A percentile compares a stretch with the other conserved stretches of the same genome.
These are phyloP conservation scores for Tarenaya hassleriana DNA, from an alignment of 345 rosid species.

Conservation along the genomic window DNA sequence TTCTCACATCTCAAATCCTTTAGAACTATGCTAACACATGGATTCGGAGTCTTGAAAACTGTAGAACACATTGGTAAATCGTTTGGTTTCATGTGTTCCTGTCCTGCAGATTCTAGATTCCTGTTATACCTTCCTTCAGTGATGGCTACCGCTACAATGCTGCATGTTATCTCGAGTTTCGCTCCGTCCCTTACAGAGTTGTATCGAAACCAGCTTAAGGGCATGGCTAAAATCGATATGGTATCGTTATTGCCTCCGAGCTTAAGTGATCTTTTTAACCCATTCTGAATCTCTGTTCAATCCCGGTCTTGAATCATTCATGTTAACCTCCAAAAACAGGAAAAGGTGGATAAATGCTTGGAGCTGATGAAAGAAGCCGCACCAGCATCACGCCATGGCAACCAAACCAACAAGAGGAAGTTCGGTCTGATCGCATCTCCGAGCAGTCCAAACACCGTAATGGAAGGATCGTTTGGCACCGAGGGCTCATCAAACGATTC, in stretches of 20 bases:
- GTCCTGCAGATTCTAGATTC: conserved; percentile 43
- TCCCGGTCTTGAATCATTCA: background rate
- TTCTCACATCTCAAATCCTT: background rate
- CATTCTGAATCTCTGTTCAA: conserved; percentile 6
- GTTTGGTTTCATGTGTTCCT: too few species aligned
- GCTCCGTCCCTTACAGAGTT: conserved; percentile 36
- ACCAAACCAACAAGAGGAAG: conserved; percentile 39
- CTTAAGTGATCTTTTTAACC: too few species aligned
- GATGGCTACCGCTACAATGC: conserved; percentile 52
- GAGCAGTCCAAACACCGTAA: conserved; percentile 61
- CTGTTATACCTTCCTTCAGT: conserved; percentile 46
- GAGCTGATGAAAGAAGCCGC: conserved; percentile 37
- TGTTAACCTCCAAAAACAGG: conserved; percentile 35
- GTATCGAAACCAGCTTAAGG: conserved; percentile 37
- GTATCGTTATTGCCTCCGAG: conserved; percentile 24
- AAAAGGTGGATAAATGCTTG: conserved; percentile 40
- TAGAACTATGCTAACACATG: background rate
- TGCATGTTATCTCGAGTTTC: conserved; percentile 38
- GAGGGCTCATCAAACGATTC: conserved; percentile 45
- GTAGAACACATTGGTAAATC: background rate
- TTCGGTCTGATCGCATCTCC: conserved; percentile 33
- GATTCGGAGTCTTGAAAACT: background rate
- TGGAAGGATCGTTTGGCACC: conserved; percentile 59
- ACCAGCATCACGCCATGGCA: conserved; percentile 16
- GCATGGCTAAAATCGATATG: conserved; percentile 45